Evolutionary conservation across 1,284 basidiomycete species (phyloP).

Genomic region (Rhodofomes roseus): DNA sequence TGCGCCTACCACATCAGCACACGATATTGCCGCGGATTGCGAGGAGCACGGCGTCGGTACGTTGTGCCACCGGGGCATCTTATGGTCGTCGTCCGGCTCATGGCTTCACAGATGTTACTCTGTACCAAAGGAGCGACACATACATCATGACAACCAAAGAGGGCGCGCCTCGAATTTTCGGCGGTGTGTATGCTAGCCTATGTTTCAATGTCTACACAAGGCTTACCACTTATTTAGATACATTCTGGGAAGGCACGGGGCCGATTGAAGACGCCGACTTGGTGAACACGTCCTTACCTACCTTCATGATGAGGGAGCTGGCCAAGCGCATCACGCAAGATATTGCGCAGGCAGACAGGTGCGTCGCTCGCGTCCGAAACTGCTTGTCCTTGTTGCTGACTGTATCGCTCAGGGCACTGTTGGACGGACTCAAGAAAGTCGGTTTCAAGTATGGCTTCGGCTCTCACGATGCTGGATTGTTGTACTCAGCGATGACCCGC

Average conservation of each 20-base stretch:
- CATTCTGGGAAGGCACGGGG: slow-evolving; percentile 49
- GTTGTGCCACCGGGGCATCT: no score
- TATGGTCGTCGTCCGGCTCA: background rate
- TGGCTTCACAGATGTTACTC: slow-evolving; percentile 44
- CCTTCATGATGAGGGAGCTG: slow-evolving; percentile 40
- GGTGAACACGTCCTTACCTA: slow-evolving; percentile 48
- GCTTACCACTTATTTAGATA: slow-evolving; percentile 25
- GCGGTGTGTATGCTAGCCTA: slow-evolving; percentile 21
- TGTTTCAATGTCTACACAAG: background rate
- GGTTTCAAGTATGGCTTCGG: slow-evolving; percentile 61
- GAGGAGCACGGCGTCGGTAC: slow-evolving; percentile 40
- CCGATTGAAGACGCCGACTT: slow-evolving; percentile 48
- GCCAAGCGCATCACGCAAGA: slow-evolving; percentile 40
- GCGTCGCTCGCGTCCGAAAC: background rate
- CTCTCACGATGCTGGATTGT: slow-evolving; percentile 49
- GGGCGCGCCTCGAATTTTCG: slow-evolving; percentile 36
- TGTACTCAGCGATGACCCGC: slow-evolving; percentile 35
- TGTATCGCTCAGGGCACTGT: slow-evolving; percentile 36
- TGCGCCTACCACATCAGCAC: slow-evolving; percentile 25
- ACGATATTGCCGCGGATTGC: slow-evolving; percentile 43
- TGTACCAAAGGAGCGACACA: slow-evolving; percentile 60
- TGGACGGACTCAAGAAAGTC: slow-evolving; percentile 50
- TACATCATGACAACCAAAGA: slow-evolving; percentile 54
- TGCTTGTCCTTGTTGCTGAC: background rate
- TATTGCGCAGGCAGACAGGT: slow-evolving; percentile 53